Conservation (phyloP, 2,329 filamentous ascomycete genomes). For the Colletotrichum coccodes region DNA sequence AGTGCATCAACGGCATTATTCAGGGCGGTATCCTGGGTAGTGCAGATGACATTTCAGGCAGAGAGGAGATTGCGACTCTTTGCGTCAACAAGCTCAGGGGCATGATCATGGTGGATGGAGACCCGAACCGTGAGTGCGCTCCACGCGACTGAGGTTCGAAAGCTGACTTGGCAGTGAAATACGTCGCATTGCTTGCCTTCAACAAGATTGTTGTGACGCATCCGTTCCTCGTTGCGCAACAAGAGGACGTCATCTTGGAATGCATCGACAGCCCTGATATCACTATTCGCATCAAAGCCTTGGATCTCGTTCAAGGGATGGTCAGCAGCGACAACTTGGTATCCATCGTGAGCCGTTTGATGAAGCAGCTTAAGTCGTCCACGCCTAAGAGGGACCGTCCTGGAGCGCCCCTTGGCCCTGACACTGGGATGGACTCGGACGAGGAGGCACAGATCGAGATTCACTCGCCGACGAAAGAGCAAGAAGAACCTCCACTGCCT, state of each 20-base stretch:
- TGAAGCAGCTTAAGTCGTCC: slow-evolving; percentile 83
- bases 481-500: slow-evolving; percentile 72
- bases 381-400: slow-evolving; percentile 60
- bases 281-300: slow-evolving; percentile 90
- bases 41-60: slow-evolving; percentile 80
- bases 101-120: slow-evolving; percentile 93
- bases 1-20: slow-evolving; percentile 98
- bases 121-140: slow-evolving; percentile 81
- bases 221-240: slow-evolving; percentile 86
- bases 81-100: slow-evolving; percentile 93
- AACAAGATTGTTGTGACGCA: slow-evolving; percentile 94
- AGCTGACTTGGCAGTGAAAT: slow-evolving; percentile 75
- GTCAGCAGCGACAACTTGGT: slow-evolving; percentile 88
- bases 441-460: slow-evolving; percentile 59
- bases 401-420: slow-evolving; percentile 55
- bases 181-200: slow-evolving; percentile 93
- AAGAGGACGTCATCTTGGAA: slow-evolving; percentile 95
- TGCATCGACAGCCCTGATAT: slow-evolving; percentile 97
- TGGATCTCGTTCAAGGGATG: slow-evolving; percentile 94
- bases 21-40: slow-evolving; percentile 93
- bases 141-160: neutral
- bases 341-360: slow-evolving; percentile 84
- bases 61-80: slow-evolving; percentile 90
- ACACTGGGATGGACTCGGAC: slow-evolving; percentile 57
- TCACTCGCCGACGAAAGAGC: slow-evolving; percentile 44